These are phyloP conservation scores for Irpex rosettiformis DNA, from an alignment of 1,284 basidiomycete species.

Conservation along the genomic window DNA sequence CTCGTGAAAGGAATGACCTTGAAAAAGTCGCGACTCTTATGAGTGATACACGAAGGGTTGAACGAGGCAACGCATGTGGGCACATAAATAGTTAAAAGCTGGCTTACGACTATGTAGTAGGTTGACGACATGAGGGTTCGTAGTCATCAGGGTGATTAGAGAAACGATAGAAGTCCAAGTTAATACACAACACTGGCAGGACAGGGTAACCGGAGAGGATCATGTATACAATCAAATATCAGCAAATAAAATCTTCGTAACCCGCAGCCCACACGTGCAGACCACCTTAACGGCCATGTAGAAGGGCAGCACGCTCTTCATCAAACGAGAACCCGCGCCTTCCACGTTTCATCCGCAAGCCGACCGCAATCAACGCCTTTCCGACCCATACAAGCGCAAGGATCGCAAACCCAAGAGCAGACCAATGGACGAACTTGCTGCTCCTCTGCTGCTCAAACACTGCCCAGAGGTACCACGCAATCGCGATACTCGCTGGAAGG, in stretches of 20 bases:
- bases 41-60: no score
- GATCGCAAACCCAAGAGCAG: conserved; percentile 81
- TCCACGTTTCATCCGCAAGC: conserved; percentile 38
- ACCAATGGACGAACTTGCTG: conserved; percentile 81
- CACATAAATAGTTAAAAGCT: no score
- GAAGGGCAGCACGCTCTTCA: conserved; percentile 83
- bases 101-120: no score
- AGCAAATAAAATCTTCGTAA: no score
- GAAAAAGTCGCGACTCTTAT: no score
- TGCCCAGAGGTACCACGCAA: conserved; percentile 81
- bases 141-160: no score
- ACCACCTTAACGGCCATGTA: conserved; percentile 33
- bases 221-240: background rate
- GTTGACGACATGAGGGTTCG: no score
- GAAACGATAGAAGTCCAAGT: no score
- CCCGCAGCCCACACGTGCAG: background rate
- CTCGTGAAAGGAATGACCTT: no score
- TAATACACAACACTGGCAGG: no score
- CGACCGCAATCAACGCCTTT: conserved; percentile 63
- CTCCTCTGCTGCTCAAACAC: conserved; percentile 70
- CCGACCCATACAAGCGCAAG: conserved; percentile 81
- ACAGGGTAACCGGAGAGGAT: no score
- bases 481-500: conserved; percentile 83
- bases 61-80: no score
- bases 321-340: conserved; percentile 64